A percentile compares a stretch with the other conserved stretches of the same genome.
These are phyloP conservation scores for Elsinoe perseae DNA, from an alignment of 2,329 filamentous ascomycete species.

Conservation along the genomic window DNA sequence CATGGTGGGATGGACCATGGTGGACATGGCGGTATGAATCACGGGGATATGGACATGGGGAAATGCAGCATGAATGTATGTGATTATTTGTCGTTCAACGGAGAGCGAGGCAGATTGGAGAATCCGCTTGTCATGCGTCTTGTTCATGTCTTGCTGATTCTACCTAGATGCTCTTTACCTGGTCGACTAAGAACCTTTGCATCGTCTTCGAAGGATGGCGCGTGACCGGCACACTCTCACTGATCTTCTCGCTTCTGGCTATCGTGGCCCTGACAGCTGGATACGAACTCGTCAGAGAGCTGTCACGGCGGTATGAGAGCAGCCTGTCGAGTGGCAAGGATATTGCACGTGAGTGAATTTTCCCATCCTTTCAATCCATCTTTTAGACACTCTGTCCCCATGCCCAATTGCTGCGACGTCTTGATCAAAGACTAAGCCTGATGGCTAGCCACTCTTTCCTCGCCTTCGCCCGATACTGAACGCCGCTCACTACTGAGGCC, in stretches of 20 bases:
- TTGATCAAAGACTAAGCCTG: neutral
- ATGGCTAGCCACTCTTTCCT: conserved; percentile 6
- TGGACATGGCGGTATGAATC: conserved; percentile 50
- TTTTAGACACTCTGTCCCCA: neutral
- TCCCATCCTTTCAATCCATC: neutral
- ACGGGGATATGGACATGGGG: conserved; percentile 50
- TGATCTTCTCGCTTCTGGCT: conserved; percentile 73
- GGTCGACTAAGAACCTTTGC: conserved; percentile 88
- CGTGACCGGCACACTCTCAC: conserved; percentile 62
- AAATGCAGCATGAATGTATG: conserved; percentile 84
- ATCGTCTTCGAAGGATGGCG: conserved; percentile 93
- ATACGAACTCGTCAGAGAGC: conserved; percentile 80
- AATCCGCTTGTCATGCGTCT: too few species aligned
- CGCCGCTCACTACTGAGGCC: conserved; percentile 62
- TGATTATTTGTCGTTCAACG: too few species aligned
- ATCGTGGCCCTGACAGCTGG: conserved; percentile 80
- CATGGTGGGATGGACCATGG: conserved; percentile 37
- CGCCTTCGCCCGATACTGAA: conserved; percentile 30
- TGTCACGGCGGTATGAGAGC: conserved; percentile 67
- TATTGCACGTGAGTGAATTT: conserved; percentile 28
- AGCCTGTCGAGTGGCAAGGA: conserved; percentile 44
- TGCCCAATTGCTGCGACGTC: neutral
- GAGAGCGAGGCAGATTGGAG: too few species aligned
- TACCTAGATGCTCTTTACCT: conserved; percentile 90
- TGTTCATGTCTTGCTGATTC: neutral